Percentiles rank a stretch among this genome's conserved stretches.
Evolutionary conservation across 768 basidiomycete genomes (phyloP).

Genomic region (Exsudoporus frostii): DNA sequence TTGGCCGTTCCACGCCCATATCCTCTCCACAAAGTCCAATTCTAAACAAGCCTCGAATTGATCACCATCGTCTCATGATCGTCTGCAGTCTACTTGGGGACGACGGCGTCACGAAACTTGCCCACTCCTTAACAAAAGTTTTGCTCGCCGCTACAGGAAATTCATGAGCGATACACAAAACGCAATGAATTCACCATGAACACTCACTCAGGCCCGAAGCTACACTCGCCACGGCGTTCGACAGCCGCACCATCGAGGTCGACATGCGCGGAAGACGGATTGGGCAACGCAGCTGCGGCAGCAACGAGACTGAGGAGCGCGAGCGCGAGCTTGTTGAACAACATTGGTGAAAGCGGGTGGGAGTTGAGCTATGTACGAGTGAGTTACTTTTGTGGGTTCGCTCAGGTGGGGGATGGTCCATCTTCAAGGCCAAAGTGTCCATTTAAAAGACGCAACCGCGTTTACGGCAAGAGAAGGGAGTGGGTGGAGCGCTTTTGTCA

Average conservation of each 20-base stretch:
- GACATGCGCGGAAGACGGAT: background rate
- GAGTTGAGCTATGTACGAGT: too few relatives aligned
- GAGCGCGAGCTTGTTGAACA: constrained; percentile 8
- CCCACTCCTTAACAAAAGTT: background rate
- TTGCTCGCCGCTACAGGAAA: background rate
- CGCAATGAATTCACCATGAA: background rate
- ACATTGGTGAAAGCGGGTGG: background rate
- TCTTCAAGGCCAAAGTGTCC: background rate
- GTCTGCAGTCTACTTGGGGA: background rate
- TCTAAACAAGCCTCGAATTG: background rate
- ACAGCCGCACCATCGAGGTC: background rate
- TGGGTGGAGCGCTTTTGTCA: background rate
- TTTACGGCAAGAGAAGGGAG: background rate
- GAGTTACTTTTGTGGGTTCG: background rate
- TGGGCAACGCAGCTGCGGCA: background rate
- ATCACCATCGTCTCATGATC: background rate
- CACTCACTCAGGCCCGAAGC: background rate
- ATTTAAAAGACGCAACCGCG: background rate
- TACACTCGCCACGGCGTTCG: background rate
- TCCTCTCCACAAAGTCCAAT: too few relatives aligned
- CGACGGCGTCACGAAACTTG: too few relatives aligned
- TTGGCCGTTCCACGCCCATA: too few relatives aligned
- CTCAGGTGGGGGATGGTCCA: too few relatives aligned
- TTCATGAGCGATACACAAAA: background rate
- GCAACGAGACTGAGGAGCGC: background rate